phyloP scores from a whole-genome alignment of 1,139 yeast species.

The Magnusiomyces paraingens region DNA sequence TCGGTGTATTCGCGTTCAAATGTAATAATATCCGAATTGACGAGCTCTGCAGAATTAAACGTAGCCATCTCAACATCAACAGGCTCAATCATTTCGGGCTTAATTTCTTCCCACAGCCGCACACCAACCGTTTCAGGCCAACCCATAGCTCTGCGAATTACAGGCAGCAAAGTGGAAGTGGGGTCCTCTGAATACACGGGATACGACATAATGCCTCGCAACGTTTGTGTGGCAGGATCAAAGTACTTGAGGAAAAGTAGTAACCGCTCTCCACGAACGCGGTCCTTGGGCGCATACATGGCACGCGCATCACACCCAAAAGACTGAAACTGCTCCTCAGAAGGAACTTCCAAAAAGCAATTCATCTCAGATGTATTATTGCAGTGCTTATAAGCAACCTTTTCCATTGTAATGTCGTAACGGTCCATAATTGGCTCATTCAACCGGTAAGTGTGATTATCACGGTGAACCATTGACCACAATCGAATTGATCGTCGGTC shows the following conservation, averaged over 20 bases:
- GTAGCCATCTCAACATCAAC: conserved; percentile 37
- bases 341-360: conserved; percentile 29
- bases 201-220: conserved; percentile 61
- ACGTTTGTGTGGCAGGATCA: conserved; percentile 48
- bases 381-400: conserved; percentile 36
- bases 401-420: conserved; percentile 38
- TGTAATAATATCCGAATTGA: conserved; percentile 73
- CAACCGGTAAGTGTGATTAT: conserved; percentile 67
- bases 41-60: conserved; percentile 59
- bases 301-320: background rate
- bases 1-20: conserved; percentile 40
- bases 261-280: conserved; percentile 28
- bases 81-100: conserved; percentile 54
- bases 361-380: conserved; percentile 16
- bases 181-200: conserved; percentile 46
- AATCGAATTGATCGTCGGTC: conserved; percentile 40
- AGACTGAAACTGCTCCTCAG: conserved; percentile 19
- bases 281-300: conserved; percentile 10
- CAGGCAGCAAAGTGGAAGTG: conserved; percentile 42
- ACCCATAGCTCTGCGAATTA: conserved; percentile 42
- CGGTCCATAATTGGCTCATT: conserved; percentile 44
- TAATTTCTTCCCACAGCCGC: conserved; percentile 62
- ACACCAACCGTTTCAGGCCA: conserved; percentile 40
- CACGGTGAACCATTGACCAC: conserved; percentile 62
- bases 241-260: conserved; percentile 65